Conservation (phyloP, 805 yeast genomes). For the Huiozyma sinensis region DNA sequence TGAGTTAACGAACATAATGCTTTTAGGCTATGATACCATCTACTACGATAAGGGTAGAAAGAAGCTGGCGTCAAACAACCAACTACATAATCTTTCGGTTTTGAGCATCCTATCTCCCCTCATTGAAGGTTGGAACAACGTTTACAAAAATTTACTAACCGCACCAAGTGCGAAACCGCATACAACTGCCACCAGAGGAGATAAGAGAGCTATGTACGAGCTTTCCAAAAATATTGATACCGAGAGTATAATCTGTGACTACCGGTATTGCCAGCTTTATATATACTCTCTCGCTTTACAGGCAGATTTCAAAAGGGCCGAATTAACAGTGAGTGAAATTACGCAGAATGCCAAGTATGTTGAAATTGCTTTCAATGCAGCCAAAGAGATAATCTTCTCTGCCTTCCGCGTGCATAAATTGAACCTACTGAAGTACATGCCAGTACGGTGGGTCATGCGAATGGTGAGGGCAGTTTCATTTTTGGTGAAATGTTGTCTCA, state of each 20-base stretch:
- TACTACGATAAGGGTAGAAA: constrained; percentile 53
- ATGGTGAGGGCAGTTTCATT: constrained; percentile 84
- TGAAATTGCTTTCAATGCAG: constrained; percentile 73
- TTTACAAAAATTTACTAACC: constrained; percentile 44
- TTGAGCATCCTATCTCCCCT: constrained; percentile 66
- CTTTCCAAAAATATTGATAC: constrained; percentile 38
- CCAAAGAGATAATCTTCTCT: constrained; percentile 63
- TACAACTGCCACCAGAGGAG: constrained; percentile 15
- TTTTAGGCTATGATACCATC: constrained; percentile 74
- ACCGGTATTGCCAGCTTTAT: constrained; percentile 72
- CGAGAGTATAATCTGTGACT: constrained; percentile 72
- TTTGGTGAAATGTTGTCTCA: constrained; percentile 72
- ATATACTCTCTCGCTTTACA: constrained; percentile 71
- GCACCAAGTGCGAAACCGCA: constrained; percentile 33
- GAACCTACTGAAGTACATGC: constrained; percentile 62
- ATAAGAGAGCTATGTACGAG: constrained; percentile 26
- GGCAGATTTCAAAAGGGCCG: constrained; percentile 30
- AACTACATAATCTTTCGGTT: constrained; percentile 58
- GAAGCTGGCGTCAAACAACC: constrained; percentile 32
- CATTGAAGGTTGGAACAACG: constrained; percentile 66
- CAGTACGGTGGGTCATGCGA: constrained; percentile 85
- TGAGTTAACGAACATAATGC: constrained; percentile 66
- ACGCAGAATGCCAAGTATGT: constrained; percentile 66
- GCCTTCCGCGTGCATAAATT: constrained; percentile 60
- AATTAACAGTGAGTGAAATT: constrained; percentile 55